Base-by-base conservation (phyloP, 805 yeast species). In the Wickerhamiella brachini region DNA sequence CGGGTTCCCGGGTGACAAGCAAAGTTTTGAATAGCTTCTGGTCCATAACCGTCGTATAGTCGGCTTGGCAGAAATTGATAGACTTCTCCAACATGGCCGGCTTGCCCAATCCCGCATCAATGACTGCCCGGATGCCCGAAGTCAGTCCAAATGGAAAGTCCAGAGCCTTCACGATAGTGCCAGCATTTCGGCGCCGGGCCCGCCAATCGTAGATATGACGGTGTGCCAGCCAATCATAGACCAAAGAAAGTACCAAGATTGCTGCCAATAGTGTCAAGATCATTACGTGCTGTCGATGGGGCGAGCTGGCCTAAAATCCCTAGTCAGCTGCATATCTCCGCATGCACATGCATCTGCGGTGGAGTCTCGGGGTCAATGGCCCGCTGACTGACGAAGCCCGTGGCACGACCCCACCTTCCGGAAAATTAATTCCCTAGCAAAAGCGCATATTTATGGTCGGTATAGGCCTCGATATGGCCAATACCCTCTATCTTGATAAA, bases 1-100 rank as follows among this genome's bases (percentile, higher is more conserved):
- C 64, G 21, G 66, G 64, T 20, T 62, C 63, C 17, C 48, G 47
- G 22, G 64, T 61, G 29, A 45, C 46, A 21, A 56, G 12, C 13
- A 49, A n/a, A 5, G 23, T 17, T 18, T n/a, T 29, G n/a, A 42
- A 29, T 15, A 43, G 37, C 5, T 29, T 29, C 41, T 49, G 50
- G 26, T 9, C 13, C 17, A 38, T 18, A 4, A 29, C 29, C 5
- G 54, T 52, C 1, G 2, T 12, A 3, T 26, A 6, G 8, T 21
- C 31, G 2, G 47, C 21, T 3, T 17, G 3, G 17, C 29, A 9
- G 10, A 49, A 49, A 15, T 46, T 42, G 8, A 45, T n/a, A 8
- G 26, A 38, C 12, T 13, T 15, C 12, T 20, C 31, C n/a, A 51
- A 17, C 2, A 21, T 15, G 7, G n/a, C 18, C 9, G 24, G 20